These are phyloP conservation scores for Sicyos baderoa DNA, from an alignment of 306 rosid genomes.

Conservation along the genomic window DNA sequence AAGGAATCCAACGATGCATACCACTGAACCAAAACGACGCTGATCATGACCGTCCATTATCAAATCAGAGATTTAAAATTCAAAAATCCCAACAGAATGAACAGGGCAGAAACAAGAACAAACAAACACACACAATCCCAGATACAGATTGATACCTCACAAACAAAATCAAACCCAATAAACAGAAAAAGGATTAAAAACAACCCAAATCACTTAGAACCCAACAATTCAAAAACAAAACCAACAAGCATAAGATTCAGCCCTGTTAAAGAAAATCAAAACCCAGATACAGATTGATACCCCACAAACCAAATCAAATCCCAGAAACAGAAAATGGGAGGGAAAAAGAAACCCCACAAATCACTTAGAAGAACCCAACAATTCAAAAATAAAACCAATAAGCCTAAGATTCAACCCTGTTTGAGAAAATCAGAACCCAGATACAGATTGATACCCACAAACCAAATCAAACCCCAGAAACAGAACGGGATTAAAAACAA, in stretches of 20 bases:
- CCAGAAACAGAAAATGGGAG: not conserved
- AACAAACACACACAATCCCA: not conserved
- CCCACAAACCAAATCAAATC: not conserved
- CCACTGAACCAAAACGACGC: constrained; percentile 13
- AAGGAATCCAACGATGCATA: not conserved
- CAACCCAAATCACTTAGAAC: not conserved
- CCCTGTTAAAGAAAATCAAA: not conserved
- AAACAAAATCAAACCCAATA: not conserved
- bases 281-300: constrained; percentile 6
- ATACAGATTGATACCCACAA: no score
- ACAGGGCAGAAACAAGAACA: not conserved
- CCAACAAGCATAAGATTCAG: not conserved
- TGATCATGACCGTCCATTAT: constrained; percentile 13
- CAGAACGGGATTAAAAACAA: not conserved
- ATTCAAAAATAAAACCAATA: not conserved
- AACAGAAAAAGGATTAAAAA: not conserved
- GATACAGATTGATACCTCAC: not conserved
- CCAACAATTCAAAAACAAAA: not conserved
- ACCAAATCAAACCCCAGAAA: not conserved
- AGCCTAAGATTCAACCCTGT: not conserved
- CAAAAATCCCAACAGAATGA: not conserved
- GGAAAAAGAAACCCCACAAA: not conserved
- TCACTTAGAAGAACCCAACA: not conserved
- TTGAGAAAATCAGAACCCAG: not conserved
- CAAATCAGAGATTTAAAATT: constrained; percentile 6